Percentiles rank a stretch among this genome's conserved stretches.
Conservation (phyloP, 108 stramenopile species). For the Hondaea fermentalgiana region DNA sequence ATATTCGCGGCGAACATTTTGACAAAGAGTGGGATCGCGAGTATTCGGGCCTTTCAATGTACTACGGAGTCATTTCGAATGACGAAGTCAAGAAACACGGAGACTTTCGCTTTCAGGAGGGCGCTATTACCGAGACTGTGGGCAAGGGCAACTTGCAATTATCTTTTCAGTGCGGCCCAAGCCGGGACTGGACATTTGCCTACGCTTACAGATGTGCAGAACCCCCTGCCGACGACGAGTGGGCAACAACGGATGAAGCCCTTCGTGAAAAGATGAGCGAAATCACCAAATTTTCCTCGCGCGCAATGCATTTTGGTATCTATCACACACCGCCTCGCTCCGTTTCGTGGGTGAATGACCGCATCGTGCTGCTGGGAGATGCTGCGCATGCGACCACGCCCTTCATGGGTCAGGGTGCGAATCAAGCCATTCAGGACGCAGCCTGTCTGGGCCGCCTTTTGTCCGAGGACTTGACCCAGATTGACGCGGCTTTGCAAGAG, state of each 20-base stretch:
- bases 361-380: constrained; percentile 66
- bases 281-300: constrained; percentile 27
- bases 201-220: not conserved
- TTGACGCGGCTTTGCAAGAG: not conserved
- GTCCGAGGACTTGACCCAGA: not conserved
- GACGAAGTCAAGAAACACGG: not conserved
- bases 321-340: constrained; percentile 29
- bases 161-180: not conserved
- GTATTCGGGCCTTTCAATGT: not conserved
- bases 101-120: not conserved
- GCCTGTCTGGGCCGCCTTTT: not conserved
- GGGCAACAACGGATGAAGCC: constrained; percentile 4
- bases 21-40: not conserved
- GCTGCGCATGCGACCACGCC: constrained; percentile 91
- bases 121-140: not conserved
- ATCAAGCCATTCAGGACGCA: constrained; percentile 86
- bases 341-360: constrained; percentile 24
- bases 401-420: constrained; percentile 89
- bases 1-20: not conserved
- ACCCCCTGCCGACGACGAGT: not conserved
- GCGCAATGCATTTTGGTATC: constrained; percentile 34
- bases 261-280: not conserved
- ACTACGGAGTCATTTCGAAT: not conserved
- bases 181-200: not conserved
- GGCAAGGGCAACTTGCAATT: not conserved